Base-by-base conservation (phyloP, 148 eudicot species). In the Cornus controversa region DNA sequence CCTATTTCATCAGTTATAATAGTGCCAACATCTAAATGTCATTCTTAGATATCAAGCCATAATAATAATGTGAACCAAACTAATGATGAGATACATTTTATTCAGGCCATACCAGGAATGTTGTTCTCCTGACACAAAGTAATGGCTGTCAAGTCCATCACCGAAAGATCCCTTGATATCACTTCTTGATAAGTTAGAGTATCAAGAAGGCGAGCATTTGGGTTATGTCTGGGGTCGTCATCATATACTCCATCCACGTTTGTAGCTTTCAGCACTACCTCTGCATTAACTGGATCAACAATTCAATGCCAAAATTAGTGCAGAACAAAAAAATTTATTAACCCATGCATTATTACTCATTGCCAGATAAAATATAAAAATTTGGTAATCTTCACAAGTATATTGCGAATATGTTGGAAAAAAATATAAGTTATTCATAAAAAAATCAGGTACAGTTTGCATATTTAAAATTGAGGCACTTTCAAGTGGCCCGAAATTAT, bases 81-180 rank as follows among this genome's bases (percentile, higher is more conserved):
- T 4, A 40, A 3, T 8, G 45, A 6, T 40, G 6, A 40, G 45
- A 40, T 9, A 9, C 9, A 40, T 40, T 8, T 6, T 40, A 40
- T 1, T 2, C 15, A 54, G 65, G 40, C 24, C 75, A 72, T 83
- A 93, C 99, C 99, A 47, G 99, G 98, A 81, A 96, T 93, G 64
- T 96, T 89, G 77, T 96, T 96, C 75, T 96, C 99, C 81, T 96
- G 97, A 89, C 98, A 96, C 87, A 96, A 84, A 40, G 99, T 96
- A 80, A 96, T 90, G 77, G 98, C 99, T 45, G 99, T 96, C 95
- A 96, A 50, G 80, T 96, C 99, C 99, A 96, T 96, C 57, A 96
- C 99, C 24, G 92, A 88, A 62, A 96, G 97, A 77, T 96, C 98
- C 84, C 82, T 89, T 40, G 94, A 89, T 54, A 75, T 90, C 73